These are phyloP conservation scores for Myxozyma nipponensis DNA, from an alignment of 805 yeast genomes.

Conservation along the genomic window DNA sequence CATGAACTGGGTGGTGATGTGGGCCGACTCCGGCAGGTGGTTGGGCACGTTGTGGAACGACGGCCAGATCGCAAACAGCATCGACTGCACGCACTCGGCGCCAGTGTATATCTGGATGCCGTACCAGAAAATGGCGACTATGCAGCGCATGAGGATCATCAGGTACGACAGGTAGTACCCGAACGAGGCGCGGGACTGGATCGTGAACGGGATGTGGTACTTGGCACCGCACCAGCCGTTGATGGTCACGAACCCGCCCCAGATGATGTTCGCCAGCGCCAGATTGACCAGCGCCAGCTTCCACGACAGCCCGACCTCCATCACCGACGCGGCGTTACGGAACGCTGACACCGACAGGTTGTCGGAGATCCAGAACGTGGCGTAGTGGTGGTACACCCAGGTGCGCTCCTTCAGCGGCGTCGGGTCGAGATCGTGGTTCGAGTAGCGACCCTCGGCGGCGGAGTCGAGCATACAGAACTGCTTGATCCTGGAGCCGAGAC, in stretches of 20 bases:
- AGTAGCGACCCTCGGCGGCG: slow-evolving; percentile 18
- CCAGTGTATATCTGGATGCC: slow-evolving; percentile 49
- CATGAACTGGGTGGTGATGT: slow-evolving; percentile 30
- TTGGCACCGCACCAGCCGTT: slow-evolving; percentile 48
- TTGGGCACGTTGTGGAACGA: slow-evolving; percentile 40
- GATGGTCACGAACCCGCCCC: slow-evolving; percentile 41
- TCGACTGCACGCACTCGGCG: slow-evolving; percentile 43
- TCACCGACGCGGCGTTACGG: slow-evolving; percentile 43
- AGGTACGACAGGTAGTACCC: slow-evolving; percentile 46
- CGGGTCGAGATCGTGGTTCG: slow-evolving; percentile 24
- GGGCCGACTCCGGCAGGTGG: slow-evolving; percentile 39
- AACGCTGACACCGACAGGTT: slow-evolving; percentile 40
- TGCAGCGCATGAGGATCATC: slow-evolving; percentile 48
- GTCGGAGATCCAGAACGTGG: slow-evolving; percentile 29
- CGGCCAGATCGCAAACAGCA: slow-evolving; percentile 41
- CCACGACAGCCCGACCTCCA: slow-evolving; percentile 44
- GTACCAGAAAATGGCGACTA: slow-evolving; percentile 46
- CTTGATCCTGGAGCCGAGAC: slow-evolving; percentile 3
- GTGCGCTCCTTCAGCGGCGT: slow-evolving; percentile 38
- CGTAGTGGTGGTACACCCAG: slow-evolving; percentile 47
- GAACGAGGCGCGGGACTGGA: slow-evolving; percentile 43
- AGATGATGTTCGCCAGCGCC: slow-evolving; percentile 42
- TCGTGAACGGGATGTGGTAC: slow-evolving; percentile 51
- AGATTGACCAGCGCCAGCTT: slow-evolving; percentile 45
- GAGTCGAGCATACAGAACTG: slow-evolving; percentile 20